Conservation (phyloP, 257 asterid species). For the Solanum dulcamara region DNA sequence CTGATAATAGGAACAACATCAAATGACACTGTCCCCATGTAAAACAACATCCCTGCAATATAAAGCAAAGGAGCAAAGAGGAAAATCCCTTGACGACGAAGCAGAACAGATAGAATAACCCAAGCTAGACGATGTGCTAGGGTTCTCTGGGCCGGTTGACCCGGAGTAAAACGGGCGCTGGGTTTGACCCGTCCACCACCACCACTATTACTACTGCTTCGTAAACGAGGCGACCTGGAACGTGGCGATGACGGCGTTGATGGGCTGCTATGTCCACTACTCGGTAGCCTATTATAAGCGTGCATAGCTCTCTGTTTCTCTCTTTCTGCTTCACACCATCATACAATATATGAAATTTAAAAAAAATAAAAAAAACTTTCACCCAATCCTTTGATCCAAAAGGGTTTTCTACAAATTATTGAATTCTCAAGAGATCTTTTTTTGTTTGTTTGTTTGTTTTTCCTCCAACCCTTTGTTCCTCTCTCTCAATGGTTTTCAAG, state of each 20-base stretch:
- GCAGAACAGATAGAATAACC: constrained; percentile 52
- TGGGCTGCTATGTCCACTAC: constrained; percentile 91
- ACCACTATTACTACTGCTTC: neutral
- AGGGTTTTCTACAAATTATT: neutral
- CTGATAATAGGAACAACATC: constrained; percentile 53
- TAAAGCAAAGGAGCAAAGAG: constrained; percentile 82
- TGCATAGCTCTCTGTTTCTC: constrained; percentile 48
- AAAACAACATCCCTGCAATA: constrained; percentile 74
- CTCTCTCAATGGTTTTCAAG: neutral
- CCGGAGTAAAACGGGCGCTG: constrained; percentile 23
- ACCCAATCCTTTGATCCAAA: neutral
- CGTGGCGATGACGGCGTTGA: constrained; percentile 84
- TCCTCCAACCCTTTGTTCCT: neutral
- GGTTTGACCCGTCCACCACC: constrained; percentile 14
- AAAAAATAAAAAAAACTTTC: neutral
- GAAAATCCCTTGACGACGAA: constrained; percentile 81
- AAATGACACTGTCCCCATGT: constrained; percentile 92
- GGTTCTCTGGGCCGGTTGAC: constrained; percentile 38
- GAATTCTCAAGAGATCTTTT: neutral
- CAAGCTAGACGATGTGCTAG: constrained; percentile 56
- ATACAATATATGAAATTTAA: too few species aligned
- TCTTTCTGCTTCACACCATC: constrained; percentile 30
- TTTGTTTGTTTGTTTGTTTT: too few species aligned
- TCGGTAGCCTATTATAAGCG: constrained; percentile 84
- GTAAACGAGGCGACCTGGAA: constrained; percentile 66